phyloP scores from a whole-genome alignment of 2,329 filamentous ascomycete genomes.

The Ceratocystis harringtonii region DNA sequence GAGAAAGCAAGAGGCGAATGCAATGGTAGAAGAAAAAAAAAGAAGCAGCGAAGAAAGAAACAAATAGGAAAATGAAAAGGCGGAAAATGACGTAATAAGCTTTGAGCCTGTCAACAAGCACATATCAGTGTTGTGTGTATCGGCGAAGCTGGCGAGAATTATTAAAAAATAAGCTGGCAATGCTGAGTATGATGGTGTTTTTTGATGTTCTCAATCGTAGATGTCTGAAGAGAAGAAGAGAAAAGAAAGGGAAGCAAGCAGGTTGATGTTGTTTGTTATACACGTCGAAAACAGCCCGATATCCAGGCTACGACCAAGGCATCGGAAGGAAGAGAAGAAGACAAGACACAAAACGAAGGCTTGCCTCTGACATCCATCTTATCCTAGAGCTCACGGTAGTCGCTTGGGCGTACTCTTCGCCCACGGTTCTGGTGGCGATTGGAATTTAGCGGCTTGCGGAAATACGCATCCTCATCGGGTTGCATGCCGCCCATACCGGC shows the following conservation, averaged over 20 bases:
- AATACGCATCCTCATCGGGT: constrained; percentile 74
- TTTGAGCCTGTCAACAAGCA: not conserved
- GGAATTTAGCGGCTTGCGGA: constrained; percentile 88
- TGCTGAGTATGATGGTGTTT: not conserved
- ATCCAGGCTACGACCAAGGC: not conserved
- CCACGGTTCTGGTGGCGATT: constrained; percentile 75
- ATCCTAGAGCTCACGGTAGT: constrained; percentile 66
- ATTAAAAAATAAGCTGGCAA: not conserved
- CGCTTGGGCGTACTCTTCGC: constrained; percentile 66
- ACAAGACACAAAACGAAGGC: not conserved
- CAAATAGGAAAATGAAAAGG: not conserved
- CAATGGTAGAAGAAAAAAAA: not conserved
- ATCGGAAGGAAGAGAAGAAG: not conserved
- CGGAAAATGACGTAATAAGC: not conserved
- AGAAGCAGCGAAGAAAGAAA: not conserved
- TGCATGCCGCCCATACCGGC: constrained; percentile 19
- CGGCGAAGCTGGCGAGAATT: too few relatives aligned
- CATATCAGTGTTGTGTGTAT: too few relatives aligned
- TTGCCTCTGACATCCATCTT: not conserved
- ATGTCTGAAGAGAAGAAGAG: not conserved
- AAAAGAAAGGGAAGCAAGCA: not conserved
- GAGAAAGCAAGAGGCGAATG: not conserved
- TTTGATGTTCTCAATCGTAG: not conserved
- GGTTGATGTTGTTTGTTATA: not conserved
- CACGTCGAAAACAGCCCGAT: not conserved